phyloP scores from a whole-genome alignment of 2,329 filamentous ascomycete species.

The Penicillium corylophilum region DNA sequence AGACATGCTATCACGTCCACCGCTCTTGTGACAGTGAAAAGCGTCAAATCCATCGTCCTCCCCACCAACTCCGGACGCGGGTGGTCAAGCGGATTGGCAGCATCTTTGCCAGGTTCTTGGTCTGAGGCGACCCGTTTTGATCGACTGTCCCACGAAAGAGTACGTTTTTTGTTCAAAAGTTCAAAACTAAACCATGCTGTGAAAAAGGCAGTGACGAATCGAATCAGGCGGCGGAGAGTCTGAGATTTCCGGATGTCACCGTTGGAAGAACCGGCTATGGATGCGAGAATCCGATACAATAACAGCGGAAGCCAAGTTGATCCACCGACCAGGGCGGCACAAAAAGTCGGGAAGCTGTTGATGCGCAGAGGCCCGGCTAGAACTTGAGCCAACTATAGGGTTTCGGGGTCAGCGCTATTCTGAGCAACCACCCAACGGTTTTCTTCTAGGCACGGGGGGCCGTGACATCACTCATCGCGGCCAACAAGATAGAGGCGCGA shows the following conservation, averaged over 20 bases:
- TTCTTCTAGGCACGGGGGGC: background rate
- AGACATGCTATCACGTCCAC: slow-evolving; percentile 68
- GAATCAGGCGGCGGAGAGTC: slow-evolving; percentile 27
- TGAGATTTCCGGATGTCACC: slow-evolving; percentile 17
- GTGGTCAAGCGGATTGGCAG: slow-evolving; percentile 10
- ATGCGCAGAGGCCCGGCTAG: slow-evolving; percentile 42
- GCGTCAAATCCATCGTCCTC: slow-evolving; percentile 74
- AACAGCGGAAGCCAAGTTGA: slow-evolving; percentile 48
- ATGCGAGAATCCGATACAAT: slow-evolving; percentile 27
- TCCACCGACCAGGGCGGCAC: slow-evolving; percentile 52
- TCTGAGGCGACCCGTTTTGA: slow-evolving; percentile 5
- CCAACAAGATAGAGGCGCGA: background rate
- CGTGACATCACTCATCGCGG: slow-evolving; percentile 6
- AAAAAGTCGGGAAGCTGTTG: slow-evolving; percentile 54
- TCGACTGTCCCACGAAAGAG: slow-evolving; percentile 15
- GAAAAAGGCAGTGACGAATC: slow-evolving; percentile 47
- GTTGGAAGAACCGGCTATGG: slow-evolving; percentile 17
- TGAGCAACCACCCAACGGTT: background rate
- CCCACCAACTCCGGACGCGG: slow-evolving; percentile 55
- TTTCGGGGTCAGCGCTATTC: slow-evolving; percentile 19
- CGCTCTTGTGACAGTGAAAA: slow-evolving; percentile 74
- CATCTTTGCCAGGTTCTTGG: slow-evolving; percentile 3
- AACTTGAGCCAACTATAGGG: slow-evolving; percentile 37
- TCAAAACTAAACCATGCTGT: slow-evolving; percentile 52
- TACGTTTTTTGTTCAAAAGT: slow-evolving; percentile 46